Conservation (phyloP, 208 protist species). For the Novymonas esmeraldas region DNA sequence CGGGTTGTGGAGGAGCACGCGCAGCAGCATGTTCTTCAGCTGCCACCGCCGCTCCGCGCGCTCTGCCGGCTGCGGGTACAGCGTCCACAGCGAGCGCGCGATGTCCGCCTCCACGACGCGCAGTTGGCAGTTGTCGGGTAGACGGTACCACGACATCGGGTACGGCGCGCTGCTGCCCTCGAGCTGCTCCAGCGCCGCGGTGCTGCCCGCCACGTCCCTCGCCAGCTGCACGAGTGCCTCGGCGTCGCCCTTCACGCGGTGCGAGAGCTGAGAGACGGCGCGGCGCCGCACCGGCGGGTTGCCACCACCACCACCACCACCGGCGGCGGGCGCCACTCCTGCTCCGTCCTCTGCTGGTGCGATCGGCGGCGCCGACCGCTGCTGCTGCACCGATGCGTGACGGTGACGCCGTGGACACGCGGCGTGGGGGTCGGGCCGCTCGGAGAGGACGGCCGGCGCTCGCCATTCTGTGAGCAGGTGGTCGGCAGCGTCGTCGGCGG, state of each 20-base stretch:
- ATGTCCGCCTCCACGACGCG: conserved; percentile 81
- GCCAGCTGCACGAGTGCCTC: conserved; percentile 8
- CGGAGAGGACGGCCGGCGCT: too few species aligned
- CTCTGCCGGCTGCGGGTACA: conserved; percentile 59
- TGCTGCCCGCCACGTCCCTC: neutral
- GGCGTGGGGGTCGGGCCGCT: too few species aligned
- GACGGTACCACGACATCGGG: conserved; percentile 24
- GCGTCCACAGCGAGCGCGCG: conserved; percentile 73
- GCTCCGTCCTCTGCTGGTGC: neutral
- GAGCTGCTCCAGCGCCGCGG: conserved; percentile 3
- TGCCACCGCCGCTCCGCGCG: conserved; percentile 48
- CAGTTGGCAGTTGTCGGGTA: conserved; percentile 81
- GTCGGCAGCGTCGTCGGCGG: too few species aligned
- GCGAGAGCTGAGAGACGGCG: conserved; percentile 33
- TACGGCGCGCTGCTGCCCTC: conserved; percentile 7
- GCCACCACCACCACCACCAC: neutral
- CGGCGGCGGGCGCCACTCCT: too few species aligned
- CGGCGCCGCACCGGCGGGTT: conserved; percentile 16
- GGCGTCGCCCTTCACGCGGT: conserved; percentile 30
- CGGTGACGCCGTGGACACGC: conserved; percentile 11
- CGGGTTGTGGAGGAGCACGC: conserved; percentile 53
- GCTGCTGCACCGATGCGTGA: conserved; percentile 15
- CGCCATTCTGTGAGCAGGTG: too few species aligned
- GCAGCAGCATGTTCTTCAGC: conserved; percentile 61
- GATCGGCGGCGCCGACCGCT: neutral